Percentiles rank a stretch among this genome's conserved stretches.
phyloP scores from a whole-genome alignment of 2,329 filamentous ascomycete genomes.

The Fusarium pseudograminearum region DNA sequence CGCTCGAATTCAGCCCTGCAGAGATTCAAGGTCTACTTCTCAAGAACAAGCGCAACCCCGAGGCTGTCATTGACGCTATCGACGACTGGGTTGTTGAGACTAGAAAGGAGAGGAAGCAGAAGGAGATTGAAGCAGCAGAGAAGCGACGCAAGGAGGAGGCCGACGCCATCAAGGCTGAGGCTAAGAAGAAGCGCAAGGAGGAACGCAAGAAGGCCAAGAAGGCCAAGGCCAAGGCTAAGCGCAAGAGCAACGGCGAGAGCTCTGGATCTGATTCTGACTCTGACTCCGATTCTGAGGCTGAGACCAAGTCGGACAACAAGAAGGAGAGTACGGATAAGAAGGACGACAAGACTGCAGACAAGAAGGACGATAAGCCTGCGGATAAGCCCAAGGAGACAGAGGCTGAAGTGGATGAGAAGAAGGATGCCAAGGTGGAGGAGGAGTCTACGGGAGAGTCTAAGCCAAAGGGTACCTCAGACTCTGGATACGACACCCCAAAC shows the following conservation, averaged over 20 bases:
- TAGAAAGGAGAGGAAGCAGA: constrained; percentile 62
- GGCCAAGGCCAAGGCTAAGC: constrained; percentile 45
- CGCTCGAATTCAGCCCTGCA: constrained; percentile 68
- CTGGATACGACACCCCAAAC: constrained; percentile 51
- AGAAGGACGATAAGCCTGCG: constrained; percentile 6
- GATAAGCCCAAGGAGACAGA: constrained; percentile 8
- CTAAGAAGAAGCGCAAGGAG: constrained; percentile 47
- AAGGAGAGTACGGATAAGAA: constrained; percentile 25
- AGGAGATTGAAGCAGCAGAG: constrained; percentile 58
- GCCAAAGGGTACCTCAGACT: constrained; percentile 51
- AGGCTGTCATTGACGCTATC: constrained; percentile 60
- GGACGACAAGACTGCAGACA: neutral
- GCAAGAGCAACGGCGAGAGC: constrained; percentile 35
- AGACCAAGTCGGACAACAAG: constrained; percentile 34
- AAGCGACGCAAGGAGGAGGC: constrained; percentile 55
- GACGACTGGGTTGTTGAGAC: constrained; percentile 64
- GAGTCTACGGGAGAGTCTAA: constrained; percentile 27
- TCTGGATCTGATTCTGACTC: constrained; percentile 41
- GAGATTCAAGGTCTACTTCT: constrained; percentile 71
- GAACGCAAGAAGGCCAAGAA: constrained; percentile 44
- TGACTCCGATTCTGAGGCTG: constrained; percentile 24
- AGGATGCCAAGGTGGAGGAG: constrained; percentile 18
- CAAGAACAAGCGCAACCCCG: constrained; percentile 65
- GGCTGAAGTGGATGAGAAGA: constrained; percentile 9
- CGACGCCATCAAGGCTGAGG: constrained; percentile 49